phyloP scores from a whole-genome alignment of 371 early-diverging fungal genomes.

The Mucor piriformis region DNA sequence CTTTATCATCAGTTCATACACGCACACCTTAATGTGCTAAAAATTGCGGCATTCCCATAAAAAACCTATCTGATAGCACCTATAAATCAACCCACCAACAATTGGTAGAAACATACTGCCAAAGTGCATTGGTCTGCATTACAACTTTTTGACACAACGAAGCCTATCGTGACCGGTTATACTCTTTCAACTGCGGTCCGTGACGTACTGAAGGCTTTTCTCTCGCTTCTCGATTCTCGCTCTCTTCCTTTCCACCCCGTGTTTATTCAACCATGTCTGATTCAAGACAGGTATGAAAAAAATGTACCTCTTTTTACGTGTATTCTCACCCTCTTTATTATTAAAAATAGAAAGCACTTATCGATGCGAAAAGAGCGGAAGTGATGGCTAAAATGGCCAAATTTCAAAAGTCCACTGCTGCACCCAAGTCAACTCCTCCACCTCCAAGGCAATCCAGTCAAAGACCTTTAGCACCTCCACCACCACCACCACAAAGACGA shows the following conservation, averaged over 20 bases:
- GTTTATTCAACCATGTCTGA: background rate
- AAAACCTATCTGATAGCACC: too few relatives aligned
- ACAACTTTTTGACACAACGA: too few relatives aligned
- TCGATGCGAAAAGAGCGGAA: constrained; percentile 46
- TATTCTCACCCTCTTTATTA: background rate
- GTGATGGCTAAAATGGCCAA: constrained; percentile 42
- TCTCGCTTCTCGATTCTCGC: background rate
- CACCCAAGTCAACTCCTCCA: background rate
- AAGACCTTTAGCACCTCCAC: background rate
- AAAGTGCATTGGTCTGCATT: too few relatives aligned
- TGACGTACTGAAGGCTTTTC: background rate
- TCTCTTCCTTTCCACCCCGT: background rate
- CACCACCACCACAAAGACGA: background rate
- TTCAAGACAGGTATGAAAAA: background rate
- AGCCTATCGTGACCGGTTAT: background rate
- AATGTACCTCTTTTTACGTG: background rate
- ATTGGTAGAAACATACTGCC: too few relatives aligned
- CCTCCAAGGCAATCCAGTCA: background rate
- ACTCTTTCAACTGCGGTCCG: background rate
- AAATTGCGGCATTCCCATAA: too few relatives aligned
- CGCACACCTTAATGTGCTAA: too few relatives aligned
- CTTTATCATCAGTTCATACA: too few relatives aligned
- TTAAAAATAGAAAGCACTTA: constrained; percentile 20
- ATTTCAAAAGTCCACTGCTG: constrained; percentile 30
- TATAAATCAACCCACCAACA: too few relatives aligned